Conservation (phyloP, 1,284 basidiomycete genomes). For the Marasmius tenuissimus region DNA sequence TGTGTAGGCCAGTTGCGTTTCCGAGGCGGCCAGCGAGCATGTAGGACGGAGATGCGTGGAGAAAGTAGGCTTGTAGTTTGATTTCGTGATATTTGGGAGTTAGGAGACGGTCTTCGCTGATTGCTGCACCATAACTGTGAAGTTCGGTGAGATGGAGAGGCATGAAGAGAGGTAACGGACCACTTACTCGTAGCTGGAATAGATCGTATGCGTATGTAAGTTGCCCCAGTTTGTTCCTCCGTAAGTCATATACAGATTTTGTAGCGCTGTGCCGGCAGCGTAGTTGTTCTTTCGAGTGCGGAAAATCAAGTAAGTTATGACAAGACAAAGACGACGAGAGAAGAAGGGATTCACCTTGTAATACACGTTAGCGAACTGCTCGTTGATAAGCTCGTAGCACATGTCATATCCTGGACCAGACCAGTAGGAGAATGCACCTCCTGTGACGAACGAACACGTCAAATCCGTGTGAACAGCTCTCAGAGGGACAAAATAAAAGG, state of each 20-base stretch:
- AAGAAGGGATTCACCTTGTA: no score
- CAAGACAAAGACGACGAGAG: no score
- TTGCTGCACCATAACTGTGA: constrained; percentile 32
- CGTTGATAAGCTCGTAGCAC: constrained; percentile 43
- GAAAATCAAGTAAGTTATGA: no score
- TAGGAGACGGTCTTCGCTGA: constrained; percentile 43
- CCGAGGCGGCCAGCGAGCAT: constrained; percentile 34
- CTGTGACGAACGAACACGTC: constrained; percentile 4
- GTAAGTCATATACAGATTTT: constrained; percentile 44
- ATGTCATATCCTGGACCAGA: constrained; percentile 39
- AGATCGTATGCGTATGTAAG: constrained; percentile 39
- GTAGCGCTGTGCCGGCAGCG: constrained; percentile 36
- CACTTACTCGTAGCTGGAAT: constrained; percentile 42
- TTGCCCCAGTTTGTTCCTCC: constrained; percentile 50
- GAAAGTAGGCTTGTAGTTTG: constrained; percentile 44
- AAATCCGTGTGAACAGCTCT: background rate
- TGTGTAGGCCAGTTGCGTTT: constrained; percentile 32
- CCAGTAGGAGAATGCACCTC: constrained; percentile 34
- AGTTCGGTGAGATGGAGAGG: background rate
- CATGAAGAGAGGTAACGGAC: background rate
- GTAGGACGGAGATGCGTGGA: constrained; percentile 43
- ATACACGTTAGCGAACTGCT: constrained; percentile 42
- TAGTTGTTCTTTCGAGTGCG: constrained; percentile 34
- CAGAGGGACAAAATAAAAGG: constrained; percentile 16
- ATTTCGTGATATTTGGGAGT: constrained; percentile 44